Base-by-base conservation (phyloP, 352 stramenopile genomes). In the Thalassiosira mediterranea region DNA sequence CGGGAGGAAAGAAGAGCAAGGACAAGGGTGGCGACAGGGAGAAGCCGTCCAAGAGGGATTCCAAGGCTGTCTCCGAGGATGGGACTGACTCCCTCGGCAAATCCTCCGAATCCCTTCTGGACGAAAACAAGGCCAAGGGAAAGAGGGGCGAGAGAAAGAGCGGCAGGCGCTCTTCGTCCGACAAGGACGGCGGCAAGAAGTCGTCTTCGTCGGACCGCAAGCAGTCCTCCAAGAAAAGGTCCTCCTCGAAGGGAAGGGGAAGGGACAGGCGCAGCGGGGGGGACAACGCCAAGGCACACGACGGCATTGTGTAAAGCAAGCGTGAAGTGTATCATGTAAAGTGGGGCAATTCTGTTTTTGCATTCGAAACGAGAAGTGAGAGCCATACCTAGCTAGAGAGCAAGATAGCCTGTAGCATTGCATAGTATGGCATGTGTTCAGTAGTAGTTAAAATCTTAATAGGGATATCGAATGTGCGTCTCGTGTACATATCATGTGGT, bases 381-480 rank as follows among this genome's bases (percentile, higher is more conserved):
- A 51, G 42, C 42, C 26, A 17, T 51, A 26, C 26, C 11, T 51
- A 51, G 42, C 26, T 21, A 51, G 21, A 51, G 42, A 26, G 21
- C 17, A 26, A 51, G 26, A 26, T 51, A 26, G 26, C 26, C 23
- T 21, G 21, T 48, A 48, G 17, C 57, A 73, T 65, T 76, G 72
- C 0, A 60, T 76, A n/a, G 61, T 61, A 7, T 44, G 59, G 4
- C n/a, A n/a, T n/a, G n/a, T n/a, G n/a, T n/a, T n/a, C n/a, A n/a
- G n/a, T n/a, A n/a, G n/a, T n/a, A n/a, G n/a, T n/a, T n/a, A n/a
- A n/a, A n/a, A n/a, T n/a, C n/a, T n/a, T n/a, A n/a, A n/a, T n/a
- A n/a, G n/a, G n/a, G n/a, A n/a, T n/a, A n/a, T n/a, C n/a, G n/a
- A n/a, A n/a, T n/a, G n/a, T n/a, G n/a, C n/a, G n/a, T n/a, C n/a